Evolutionary conservation across 768 basidiomycete genomes (phyloP).

Genomic region (Phylloporus scabripes): DNA sequence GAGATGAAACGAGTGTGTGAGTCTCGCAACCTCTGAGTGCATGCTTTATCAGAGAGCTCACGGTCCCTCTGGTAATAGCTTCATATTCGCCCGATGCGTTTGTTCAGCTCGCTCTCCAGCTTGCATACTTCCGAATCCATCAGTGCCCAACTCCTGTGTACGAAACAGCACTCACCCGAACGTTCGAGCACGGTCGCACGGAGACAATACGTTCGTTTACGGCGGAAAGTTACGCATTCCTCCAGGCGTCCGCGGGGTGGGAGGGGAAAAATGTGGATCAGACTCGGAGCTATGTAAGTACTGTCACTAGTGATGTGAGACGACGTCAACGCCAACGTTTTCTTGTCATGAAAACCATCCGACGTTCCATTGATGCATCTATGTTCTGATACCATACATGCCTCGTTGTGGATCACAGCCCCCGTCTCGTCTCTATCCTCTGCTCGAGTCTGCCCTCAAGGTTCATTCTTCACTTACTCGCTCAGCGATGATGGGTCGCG

Average conservation of each 20-base stretch:
- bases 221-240: slow-evolving; percentile 64
- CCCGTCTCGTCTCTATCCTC: slow-evolving; percentile 32
- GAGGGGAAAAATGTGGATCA: slow-evolving; percentile 4
- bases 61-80: slow-evolving; percentile 29
- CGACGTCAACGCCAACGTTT: background rate
- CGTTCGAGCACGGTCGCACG: slow-evolving; percentile 83
- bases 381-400: slow-evolving; percentile 2
- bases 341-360: background rate
- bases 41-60: background rate
- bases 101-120: slow-evolving; percentile 86
- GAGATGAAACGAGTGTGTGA: slow-evolving; percentile 79
- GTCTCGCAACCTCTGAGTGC: slow-evolving; percentile 20
- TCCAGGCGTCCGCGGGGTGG: slow-evolving; percentile 17
- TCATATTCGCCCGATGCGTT: slow-evolving; percentile 71
- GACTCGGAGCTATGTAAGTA: slow-evolving; percentile 11
- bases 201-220: slow-evolving; percentile 82
- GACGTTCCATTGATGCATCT: background rate
- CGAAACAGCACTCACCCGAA: slow-evolving; percentile 85
- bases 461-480: slow-evolving; percentile 69
- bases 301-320: background rate
- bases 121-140: slow-evolving; percentile 82
- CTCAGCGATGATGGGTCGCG: slow-evolving; percentile 73
- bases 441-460: slow-evolving; percentile 63
- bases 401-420: slow-evolving; percentile 2
- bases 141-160: slow-evolving; percentile 82